Evolutionary conservation across 371 early-diverging fungal species (phyloP).

Genomic region (Lichtheimia corymbifera): DNA sequence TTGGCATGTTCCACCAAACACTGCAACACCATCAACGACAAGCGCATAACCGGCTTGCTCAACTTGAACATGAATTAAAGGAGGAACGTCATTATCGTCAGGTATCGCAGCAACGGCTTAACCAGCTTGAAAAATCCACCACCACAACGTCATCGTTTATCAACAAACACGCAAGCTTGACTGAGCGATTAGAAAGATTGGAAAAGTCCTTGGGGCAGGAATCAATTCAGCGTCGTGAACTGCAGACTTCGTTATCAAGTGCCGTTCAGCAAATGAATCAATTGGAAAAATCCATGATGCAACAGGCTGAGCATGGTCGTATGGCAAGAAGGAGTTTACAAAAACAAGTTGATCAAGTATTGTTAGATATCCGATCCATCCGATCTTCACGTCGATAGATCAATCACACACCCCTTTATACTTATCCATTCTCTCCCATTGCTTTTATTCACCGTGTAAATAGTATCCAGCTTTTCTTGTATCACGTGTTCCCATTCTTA

Average conservation of each 20-base stretch:
- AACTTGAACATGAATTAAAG: slow-evolving; percentile 24
- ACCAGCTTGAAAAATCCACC: no score
- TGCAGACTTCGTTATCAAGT: slow-evolving; percentile 1
- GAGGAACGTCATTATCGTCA: slow-evolving; percentile 26
- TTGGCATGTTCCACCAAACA: slow-evolving; percentile 27
- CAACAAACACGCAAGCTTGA: neutral
- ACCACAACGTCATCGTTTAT: no score
- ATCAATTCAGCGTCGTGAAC: slow-evolving; percentile 5
- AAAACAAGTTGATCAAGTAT: neutral
- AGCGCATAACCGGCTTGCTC: slow-evolving; percentile 24
- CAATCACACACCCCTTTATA: no score
- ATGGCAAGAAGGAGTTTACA: neutral
- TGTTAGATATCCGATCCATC: neutral
- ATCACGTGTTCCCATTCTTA: no score
- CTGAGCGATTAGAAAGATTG: slow-evolving; percentile 2
- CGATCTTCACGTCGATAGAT: neutral
- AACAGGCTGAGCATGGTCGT: slow-evolving; percentile 1
- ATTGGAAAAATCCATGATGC: slow-evolving; percentile 4
- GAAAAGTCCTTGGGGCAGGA: neutral
- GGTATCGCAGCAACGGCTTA: slow-evolving; percentile 8
- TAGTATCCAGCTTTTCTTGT: no score
- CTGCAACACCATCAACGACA: slow-evolving; percentile 25
- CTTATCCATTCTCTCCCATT: no score
- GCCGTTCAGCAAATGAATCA: slow-evolving; percentile 1
- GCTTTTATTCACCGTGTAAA: no score